A percentile compares a stretch with the other conserved stretches of the same genome.
These are phyloP conservation scores for Fraxinus anomala DNA, from an alignment of 257 asterid genomes.

Conservation along the genomic window DNA sequence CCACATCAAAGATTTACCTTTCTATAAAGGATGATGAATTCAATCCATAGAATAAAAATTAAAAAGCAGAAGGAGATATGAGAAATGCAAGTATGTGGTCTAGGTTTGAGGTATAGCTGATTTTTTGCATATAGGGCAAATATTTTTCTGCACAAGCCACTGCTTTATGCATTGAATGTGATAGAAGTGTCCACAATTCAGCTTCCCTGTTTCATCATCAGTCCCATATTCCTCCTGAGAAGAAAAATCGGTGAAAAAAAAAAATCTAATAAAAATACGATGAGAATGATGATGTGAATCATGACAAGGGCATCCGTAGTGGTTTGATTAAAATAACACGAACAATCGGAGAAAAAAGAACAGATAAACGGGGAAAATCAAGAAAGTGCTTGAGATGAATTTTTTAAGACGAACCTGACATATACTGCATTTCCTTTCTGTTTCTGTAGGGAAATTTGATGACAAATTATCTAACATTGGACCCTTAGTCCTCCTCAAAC, in stretches of 20 bases:
- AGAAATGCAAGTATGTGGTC: slow-evolving; percentile 17
- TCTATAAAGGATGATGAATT: slow-evolving; percentile 30
- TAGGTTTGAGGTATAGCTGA: slow-evolving; percentile 47
- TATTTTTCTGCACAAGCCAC: slow-evolving; percentile 76
- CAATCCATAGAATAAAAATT: slow-evolving; percentile 27
- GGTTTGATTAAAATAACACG: no score
- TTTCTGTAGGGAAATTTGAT: slow-evolving; percentile 37
- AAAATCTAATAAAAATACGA: neutral
- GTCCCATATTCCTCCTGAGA: slow-evolving; percentile 75
- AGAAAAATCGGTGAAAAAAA: neutral
- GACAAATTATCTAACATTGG: slow-evolving; percentile 32
- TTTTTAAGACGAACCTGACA: slow-evolving; percentile 63
- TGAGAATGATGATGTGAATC: slow-evolving; percentile 2
- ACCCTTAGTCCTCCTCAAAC: slow-evolving; percentile 56
- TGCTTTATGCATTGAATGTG: slow-evolving; percentile 74
- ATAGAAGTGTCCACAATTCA: slow-evolving; percentile 71
- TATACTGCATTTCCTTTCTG: slow-evolving; percentile 72
- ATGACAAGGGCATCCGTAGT: neutral
- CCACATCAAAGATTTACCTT: slow-evolving; percentile 41
- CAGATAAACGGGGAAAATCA: neutral
- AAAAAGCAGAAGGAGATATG: slow-evolving; percentile 24
- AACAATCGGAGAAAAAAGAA: neutral
- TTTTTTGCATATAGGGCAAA: slow-evolving; percentile 76
- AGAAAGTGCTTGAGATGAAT: neutral
- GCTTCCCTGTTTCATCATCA: slow-evolving; percentile 73